phyloP scores from a whole-genome alignment of 2,329 filamentous ascomycete species.

The Clonostachys chloroleuca region DNA sequence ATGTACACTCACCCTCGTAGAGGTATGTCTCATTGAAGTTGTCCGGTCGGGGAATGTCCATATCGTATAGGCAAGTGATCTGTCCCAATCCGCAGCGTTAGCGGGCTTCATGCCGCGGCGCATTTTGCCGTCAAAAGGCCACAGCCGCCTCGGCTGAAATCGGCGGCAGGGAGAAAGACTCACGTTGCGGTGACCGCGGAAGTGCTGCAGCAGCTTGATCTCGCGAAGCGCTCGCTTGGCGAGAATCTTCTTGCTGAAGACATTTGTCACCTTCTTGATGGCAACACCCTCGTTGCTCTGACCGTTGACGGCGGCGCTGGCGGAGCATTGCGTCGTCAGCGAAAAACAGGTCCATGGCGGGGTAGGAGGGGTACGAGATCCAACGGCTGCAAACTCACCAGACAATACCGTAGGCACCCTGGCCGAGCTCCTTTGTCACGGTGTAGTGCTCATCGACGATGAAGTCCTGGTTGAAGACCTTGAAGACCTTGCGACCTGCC shows the following conservation, averaged over 20 bases:
- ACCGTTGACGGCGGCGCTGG: slow-evolving; percentile 85
- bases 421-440: slow-evolving; percentile 96
- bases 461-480: slow-evolving; percentile 99
- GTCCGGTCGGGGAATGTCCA: slow-evolving; percentile 96
- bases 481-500: slow-evolving; percentile 79
- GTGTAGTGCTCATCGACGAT: slow-evolving; percentile 97
- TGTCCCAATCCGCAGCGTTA: slow-evolving; percentile 24
- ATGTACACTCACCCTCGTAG: slow-evolving; percentile 73
- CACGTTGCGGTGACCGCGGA: slow-evolving; percentile 84
- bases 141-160: neutral
- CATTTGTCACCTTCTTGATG: slow-evolving; percentile 99
- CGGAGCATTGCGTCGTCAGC: slow-evolving; percentile 6
- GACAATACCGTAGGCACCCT: slow-evolving; percentile 97
- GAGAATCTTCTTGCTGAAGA: slow-evolving; percentile 99
- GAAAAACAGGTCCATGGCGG: slow-evolving; percentile 2
- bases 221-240: slow-evolving; percentile 96
- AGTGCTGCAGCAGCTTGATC: slow-evolving; percentile 98
- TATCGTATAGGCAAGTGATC: slow-evolving; percentile 99
- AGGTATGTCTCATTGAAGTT: slow-evolving; percentile 99
- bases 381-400: slow-evolving; percentile 56
- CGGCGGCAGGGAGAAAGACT: slow-evolving; percentile 21
- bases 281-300: slow-evolving; percentile 90
- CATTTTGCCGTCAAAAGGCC: neutral
- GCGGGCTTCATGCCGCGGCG: neutral
- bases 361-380: slow-evolving; percentile 1